Base-by-base conservation (phyloP, 176 grass and related monocot genomes). In the Musa schizocarpa region DNA sequence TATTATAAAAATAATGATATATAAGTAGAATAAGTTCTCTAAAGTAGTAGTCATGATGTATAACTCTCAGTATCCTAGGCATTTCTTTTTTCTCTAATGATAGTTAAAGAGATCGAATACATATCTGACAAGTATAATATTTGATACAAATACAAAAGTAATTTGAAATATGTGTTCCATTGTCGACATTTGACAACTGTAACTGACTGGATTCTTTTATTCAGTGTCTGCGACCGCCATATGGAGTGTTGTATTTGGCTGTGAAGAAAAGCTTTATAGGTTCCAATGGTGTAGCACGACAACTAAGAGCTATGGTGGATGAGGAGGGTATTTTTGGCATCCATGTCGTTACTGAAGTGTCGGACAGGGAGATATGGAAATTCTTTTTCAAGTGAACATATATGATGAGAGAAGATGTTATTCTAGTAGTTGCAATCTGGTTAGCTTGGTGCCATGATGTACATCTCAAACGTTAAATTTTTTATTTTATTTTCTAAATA, bases 361-460 rank as follows among this genome's bases (percentile, higher is more conserved):
- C 77, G 0, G 90, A 93, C 24, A 78, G 74, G 76, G 90, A 93
- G 78, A 87, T 89, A 71, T 93, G 84, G 90, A 93, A 93, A 72
- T 89, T 93, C 84, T 93, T 93, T 80, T 93, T 93, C 79, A 93
- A 93, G 54, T 93, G 74, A 75, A 21, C 12, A 55, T 24, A 72
- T 52, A 0, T 52, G 2, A 52, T 13, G 49, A 14, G 34, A 43
- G 34, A 43, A 16, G 0, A 17, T 1, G 1, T 34, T 16, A 4
- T 25, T 25, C 23, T 74, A 21, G 9, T 11, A 26, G 6, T 5
- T 74, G 19, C 34, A 50, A 50, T n/a, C 48, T 51, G 2, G 14
- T 51, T 50, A 11, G 22, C 7, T 21, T 65, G 11, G 63, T 12
- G 11, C 24, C 63, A 27, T 23, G 26, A 26, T 25, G 63, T 65